Percentiles rank a stretch among this genome's conserved stretches.
Evolutionary conservation across 2,329 filamentous ascomycete genomes (phyloP).

Genomic region (Exophiala xenobiotica): DNA sequence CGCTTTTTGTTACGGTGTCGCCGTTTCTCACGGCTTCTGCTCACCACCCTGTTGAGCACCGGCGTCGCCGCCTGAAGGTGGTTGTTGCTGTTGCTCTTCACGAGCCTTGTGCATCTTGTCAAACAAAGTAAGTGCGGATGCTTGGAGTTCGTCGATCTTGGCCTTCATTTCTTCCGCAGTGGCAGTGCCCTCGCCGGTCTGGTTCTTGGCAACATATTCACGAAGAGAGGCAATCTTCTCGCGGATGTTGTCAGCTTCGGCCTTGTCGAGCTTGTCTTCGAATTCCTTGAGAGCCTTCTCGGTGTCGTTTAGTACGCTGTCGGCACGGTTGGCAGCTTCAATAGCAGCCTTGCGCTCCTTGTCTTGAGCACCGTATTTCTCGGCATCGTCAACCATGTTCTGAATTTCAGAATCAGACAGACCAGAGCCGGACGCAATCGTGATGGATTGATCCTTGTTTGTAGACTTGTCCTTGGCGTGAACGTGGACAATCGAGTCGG

Average conservation of each 20-base stretch:
- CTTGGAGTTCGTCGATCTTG: slow-evolving; percentile 98
- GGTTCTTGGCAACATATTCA: slow-evolving; percentile 90
- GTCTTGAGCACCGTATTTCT: slow-evolving; percentile 91
- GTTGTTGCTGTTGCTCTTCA: slow-evolving; percentile 58
- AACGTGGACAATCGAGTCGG: slow-evolving; percentile 96
- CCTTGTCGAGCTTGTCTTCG: slow-evolving; percentile 93
- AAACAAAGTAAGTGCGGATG: slow-evolving; percentile 91
- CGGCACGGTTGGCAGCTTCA: slow-evolving; percentile 94
- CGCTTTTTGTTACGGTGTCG: slow-evolving; percentile 12
- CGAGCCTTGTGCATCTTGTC: slow-evolving; percentile 99
- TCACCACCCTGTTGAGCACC: slow-evolving; percentile 30
- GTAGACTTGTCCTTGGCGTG: slow-evolving; percentile 99
- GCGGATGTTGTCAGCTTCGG: slow-evolving; percentile 85
- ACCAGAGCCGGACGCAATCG: slow-evolving; percentile 95
- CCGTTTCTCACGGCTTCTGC: slow-evolving; percentile 48
- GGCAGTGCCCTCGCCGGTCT: slow-evolving; percentile 81
- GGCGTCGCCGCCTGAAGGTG: slow-evolving; percentile 40
- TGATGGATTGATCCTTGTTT: slow-evolving; percentile 99
- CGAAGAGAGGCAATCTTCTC: slow-evolving; percentile 88
- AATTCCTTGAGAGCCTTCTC: slow-evolving; percentile 98
- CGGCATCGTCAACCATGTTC: slow-evolving; percentile 95
- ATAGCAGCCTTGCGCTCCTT: slow-evolving; percentile 97
- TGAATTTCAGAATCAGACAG: slow-evolving; percentile 93
- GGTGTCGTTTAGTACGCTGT: slow-evolving; percentile 94
- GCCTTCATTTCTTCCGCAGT: slow-evolving; percentile 94